phyloP scores from a whole-genome alignment of 2,329 filamentous ascomycete species.

The Xylaria sp. region DNA sequence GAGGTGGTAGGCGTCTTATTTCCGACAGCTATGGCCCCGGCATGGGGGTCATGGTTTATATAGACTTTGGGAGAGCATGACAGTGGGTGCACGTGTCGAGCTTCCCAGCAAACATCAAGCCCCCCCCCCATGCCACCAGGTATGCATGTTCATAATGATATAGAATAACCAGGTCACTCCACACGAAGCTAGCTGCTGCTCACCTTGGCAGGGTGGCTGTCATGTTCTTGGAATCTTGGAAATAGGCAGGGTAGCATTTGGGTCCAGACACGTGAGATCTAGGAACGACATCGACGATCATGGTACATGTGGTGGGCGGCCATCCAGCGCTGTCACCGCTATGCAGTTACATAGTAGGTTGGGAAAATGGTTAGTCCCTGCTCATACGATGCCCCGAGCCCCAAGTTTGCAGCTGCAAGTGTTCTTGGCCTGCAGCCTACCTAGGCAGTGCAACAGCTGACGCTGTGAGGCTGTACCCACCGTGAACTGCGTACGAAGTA shows the following conservation, averaged over 20 bases:
- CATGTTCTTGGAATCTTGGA: too few species aligned
- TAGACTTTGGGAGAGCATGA: conserved; percentile 15
- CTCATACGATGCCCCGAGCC: conserved; percentile 12
- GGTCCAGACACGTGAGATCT: too few species aligned
- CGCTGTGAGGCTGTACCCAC: conserved; percentile 13
- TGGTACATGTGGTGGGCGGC: too few species aligned
- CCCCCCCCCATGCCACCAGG: too few species aligned
- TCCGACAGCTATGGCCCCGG: conserved; percentile 1
- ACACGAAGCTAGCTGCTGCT: too few species aligned
- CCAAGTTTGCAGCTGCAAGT: conserved; percentile 11
- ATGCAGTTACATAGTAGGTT: too few species aligned
- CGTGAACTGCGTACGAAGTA: too few species aligned
- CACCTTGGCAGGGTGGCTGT: too few species aligned
- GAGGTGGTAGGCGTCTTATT: conserved; percentile 9
- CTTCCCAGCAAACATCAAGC: conserved; percentile 17
- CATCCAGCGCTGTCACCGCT: conserved; percentile 21
- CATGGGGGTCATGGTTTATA: conserved; percentile 13
- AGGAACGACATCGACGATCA: too few species aligned
- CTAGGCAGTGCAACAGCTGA: conserved; percentile 20
- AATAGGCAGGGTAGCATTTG: too few species aligned
- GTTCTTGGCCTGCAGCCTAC: conserved; percentile 13
- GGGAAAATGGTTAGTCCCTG: conserved; percentile 16
- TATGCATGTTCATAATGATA: too few species aligned
- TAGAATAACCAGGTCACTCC: too few species aligned
- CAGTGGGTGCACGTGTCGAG: conserved; percentile 1